Conservation (phyloP, 2,329 filamentous ascomycete genomes). For the Cyclaneusma minus region DNA sequence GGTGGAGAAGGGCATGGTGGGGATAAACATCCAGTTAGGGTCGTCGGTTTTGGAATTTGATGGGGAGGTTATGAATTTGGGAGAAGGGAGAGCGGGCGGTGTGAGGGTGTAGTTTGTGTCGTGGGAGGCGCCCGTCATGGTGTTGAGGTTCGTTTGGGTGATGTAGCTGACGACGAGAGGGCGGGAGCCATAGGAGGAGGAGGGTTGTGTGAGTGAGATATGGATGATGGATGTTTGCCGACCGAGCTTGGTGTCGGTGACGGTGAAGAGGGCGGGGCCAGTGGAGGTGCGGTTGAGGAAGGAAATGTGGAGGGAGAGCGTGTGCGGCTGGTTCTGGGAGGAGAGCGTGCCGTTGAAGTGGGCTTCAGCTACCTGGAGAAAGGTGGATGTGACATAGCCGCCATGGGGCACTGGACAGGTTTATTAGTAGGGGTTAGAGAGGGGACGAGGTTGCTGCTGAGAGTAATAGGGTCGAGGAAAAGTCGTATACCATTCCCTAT, state of each 20-base stretch:
- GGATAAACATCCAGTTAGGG: too few relatives aligned
- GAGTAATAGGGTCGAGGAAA: not conserved
- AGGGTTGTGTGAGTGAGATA: conserved; percentile 36
- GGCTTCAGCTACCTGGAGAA: conserved; percentile 40
- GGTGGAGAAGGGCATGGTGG: conserved; percentile 13
- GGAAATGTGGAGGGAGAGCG: conserved; percentile 47
- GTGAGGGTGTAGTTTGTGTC: conserved; percentile 34
- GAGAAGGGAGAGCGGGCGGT: conserved; percentile 17
- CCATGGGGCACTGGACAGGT: conserved; percentile 48
- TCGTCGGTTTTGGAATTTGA: too few relatives aligned
- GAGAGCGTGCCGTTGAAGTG: conserved; percentile 44
- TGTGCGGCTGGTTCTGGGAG: conserved; percentile 42
- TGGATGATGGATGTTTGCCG: conserved; percentile 47
- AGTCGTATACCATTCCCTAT: conserved; percentile 40
- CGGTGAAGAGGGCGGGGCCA: conserved; percentile 38
- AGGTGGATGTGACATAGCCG: conserved; percentile 48
- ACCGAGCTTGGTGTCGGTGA: conserved; percentile 49
- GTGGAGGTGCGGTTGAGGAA: conserved; percentile 48
- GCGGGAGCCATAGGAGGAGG: conserved; percentile 23
- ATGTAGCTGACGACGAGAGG: conserved; percentile 50
- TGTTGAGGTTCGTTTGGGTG: conserved; percentile 44
- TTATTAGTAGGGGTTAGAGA: not conserved
- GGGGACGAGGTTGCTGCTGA: not conserved
- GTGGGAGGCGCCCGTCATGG: conserved; percentile 40
- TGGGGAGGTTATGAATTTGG: too few relatives aligned